These are phyloP conservation scores for Linnemannia elongata DNA, from an alignment of 192 early-diverging fungal species.

Conservation along the genomic window DNA sequence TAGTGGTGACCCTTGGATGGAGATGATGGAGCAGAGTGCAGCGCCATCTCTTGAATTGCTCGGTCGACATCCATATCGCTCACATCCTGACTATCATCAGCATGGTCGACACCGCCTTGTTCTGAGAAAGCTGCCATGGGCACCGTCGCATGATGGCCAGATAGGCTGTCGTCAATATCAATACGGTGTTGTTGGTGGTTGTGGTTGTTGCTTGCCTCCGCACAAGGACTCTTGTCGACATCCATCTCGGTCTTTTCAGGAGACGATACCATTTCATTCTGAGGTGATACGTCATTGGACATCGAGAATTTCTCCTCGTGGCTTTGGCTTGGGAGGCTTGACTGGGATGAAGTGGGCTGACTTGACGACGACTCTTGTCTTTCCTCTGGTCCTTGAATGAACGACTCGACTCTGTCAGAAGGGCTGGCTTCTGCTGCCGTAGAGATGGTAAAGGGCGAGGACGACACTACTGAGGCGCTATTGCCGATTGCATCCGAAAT, in stretches of 20 bases:
- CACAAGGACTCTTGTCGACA: neutral
- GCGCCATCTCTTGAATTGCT: conserved; percentile 16
- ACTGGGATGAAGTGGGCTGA: neutral
- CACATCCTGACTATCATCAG: neutral
- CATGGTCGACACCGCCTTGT: neutral
- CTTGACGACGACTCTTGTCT: neutral
- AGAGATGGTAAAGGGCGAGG: neutral
- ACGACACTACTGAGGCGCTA: neutral
- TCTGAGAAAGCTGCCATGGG: neutral
- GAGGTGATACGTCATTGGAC: neutral
- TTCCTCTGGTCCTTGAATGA: neutral
- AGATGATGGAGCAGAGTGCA: conserved; percentile 24
- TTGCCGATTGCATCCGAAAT: neutral
- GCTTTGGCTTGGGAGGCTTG: neutral
- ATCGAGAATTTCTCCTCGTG: neutral
- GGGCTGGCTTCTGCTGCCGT: neutral
- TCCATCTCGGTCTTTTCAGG: conserved; percentile 1
- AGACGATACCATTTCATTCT: neutral
- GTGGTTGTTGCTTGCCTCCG: neutral
- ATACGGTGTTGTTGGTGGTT: neutral
- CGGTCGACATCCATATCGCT: conserved; percentile 28
- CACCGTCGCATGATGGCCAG: neutral
- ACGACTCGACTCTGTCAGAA: neutral
- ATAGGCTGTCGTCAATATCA: neutral
- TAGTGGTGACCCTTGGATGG: conserved; percentile 12